Base-by-base conservation (phyloP, 306 rosid species). In the Betula pendula region DNA sequence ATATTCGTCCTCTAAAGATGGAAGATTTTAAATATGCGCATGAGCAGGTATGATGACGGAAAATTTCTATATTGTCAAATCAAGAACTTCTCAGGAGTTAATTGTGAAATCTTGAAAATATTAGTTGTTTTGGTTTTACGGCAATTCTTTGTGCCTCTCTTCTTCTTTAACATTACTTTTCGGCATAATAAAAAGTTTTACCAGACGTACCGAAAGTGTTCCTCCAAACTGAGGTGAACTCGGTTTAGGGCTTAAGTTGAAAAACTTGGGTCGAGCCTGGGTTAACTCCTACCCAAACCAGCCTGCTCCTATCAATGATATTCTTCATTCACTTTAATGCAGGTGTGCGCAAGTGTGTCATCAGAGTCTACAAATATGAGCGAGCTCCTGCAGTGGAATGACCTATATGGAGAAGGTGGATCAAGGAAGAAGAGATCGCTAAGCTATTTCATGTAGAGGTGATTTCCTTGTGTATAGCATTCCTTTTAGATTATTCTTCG, bases 301-400 rank as follows among this genome's bases (percentile, higher is more conserved):
- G 33, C 40, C 0, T 35, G 40, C 40, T 35, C 40, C 20, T 5
- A 14, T 31, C 13, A 19, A 22, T 3, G 9, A 50, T 22, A 22
- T 35, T 62, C 20, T 38, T 38, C 42, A 38, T 38, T 0, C 6
- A 35, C 40, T 35, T 35, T 15, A n/a, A 55, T 81, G 80, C 80
- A 95, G 98, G 96, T 92, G 20, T 89, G 97, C 72, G 98, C 98
- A 4, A 95, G 98, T 33, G 97, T 95, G 77, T 92, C 98, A 5
- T 88, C 96, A 1, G 97, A 92, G 73, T 92, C 98, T 0, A 85
- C 86, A 20, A 95, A 90, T 81, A 95, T 90, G 96, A 95, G 77
- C 10, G 97, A 89, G 68, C 96, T 95, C 45, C 90, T 85, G 53
- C 96, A 89, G 76, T 95, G 98, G 98, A 95, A 95, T 66, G 97